Percentiles rank a stretch among this genome's conserved stretches.
phyloP scores from a whole-genome alignment of 805 yeast genomes.

The Brettanomyces naardenensis region DNA sequence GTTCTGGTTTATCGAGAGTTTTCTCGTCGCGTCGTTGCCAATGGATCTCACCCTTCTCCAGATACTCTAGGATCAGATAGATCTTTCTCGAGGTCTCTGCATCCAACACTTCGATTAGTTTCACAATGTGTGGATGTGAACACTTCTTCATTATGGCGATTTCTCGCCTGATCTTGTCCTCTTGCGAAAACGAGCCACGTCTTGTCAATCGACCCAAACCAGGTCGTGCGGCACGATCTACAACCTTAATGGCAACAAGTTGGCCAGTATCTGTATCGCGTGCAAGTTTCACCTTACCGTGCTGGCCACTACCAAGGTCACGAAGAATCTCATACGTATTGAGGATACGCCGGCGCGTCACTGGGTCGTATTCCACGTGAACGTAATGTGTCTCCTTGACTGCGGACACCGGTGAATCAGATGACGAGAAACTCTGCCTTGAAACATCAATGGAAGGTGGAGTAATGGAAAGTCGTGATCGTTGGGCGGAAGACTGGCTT shows the following conservation, averaged over 20 bases:
- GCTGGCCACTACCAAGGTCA: constrained; percentile 94
- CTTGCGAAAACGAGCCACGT: constrained; percentile 32
- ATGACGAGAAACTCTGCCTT: neutral
- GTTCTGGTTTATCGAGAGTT: constrained; percentile 31
- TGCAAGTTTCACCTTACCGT: constrained; percentile 95
- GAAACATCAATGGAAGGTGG: neutral
- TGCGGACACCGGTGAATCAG: neutral
- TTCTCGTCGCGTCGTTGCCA: constrained; percentile 48
- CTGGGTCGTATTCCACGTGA: constrained; percentile 81
- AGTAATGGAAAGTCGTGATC: neutral
- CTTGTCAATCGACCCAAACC: constrained; percentile 35
- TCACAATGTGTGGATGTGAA: constrained; percentile 87
- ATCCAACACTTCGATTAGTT: constrained; percentile 78
- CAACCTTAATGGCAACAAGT: constrained; percentile 88
- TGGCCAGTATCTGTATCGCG: constrained; percentile 55
- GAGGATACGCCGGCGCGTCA: constrained; percentile 68
- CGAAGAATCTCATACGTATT: constrained; percentile 84
- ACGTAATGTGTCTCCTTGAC: constrained; percentile 84
- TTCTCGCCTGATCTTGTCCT: constrained; percentile 74
- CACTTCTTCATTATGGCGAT: constrained; percentile 92
- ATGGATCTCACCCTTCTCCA: constrained; percentile 82
- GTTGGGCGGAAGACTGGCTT: neutral
- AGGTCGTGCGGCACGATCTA: constrained; percentile 63
- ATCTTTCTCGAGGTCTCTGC: constrained; percentile 78
- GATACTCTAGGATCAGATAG: constrained; percentile 81